Conservation (phyloP, 208 protist genomes). For the Acanthamoeba sp. region DNA sequence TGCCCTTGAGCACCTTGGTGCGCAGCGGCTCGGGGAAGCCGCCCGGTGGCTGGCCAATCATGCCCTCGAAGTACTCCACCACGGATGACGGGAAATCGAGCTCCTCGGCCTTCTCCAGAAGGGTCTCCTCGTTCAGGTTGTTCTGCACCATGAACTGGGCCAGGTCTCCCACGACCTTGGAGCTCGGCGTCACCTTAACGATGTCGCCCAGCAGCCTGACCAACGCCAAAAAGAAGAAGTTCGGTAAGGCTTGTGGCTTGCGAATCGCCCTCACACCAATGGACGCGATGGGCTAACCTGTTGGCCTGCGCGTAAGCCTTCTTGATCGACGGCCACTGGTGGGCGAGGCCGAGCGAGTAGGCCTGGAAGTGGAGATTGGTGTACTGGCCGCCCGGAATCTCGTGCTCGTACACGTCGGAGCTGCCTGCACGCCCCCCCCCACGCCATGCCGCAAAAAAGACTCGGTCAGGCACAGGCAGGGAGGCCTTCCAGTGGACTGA, state of each 20-base stretch:
- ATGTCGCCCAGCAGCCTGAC: slow-evolving; percentile 86
- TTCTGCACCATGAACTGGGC: slow-evolving; percentile 93
- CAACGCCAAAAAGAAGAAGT: too few relatives aligned
- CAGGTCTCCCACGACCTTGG: slow-evolving; percentile 93
- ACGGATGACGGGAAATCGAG: slow-evolving; percentile 89
- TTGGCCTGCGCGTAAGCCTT: slow-evolving; percentile 83
- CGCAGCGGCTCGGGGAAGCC: slow-evolving; percentile 90
- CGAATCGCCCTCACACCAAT: neutral
- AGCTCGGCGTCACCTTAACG: slow-evolving; percentile 90
- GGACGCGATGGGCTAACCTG: neutral
- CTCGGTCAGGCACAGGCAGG: neutral
- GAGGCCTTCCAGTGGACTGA: too few relatives aligned
- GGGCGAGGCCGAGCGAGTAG: slow-evolving; percentile 77
- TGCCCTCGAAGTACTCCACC: slow-evolving; percentile 89
- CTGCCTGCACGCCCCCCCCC: slow-evolving; percentile 68
- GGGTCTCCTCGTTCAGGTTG: slow-evolving; percentile 80
- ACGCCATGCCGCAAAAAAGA: slow-evolving; percentile 11
- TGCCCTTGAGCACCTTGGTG: slow-evolving; percentile 75
- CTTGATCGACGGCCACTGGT: slow-evolving; percentile 85
- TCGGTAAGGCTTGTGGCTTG: too few relatives aligned
- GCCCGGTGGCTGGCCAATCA: slow-evolving; percentile 86
- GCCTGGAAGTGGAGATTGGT: slow-evolving; percentile 93
- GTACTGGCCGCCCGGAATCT: slow-evolving; percentile 91
- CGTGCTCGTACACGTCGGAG: slow-evolving; percentile 88
- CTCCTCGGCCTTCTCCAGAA: slow-evolving; percentile 81